These are phyloP conservation scores for Ophiostoma pallidulum DNA, from an alignment of 2,329 filamentous ascomycete genomes.

Conservation along the genomic window DNA sequence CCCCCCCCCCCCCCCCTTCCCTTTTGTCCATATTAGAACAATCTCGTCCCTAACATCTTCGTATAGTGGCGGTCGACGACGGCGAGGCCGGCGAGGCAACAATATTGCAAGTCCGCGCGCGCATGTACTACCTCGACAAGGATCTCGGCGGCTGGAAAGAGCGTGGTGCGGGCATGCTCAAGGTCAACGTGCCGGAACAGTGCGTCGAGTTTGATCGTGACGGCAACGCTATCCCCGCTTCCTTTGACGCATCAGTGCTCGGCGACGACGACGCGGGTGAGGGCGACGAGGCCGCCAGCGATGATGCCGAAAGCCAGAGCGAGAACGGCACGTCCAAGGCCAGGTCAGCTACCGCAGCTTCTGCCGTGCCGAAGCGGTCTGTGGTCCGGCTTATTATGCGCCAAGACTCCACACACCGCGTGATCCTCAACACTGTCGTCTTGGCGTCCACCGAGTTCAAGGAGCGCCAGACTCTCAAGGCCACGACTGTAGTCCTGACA, in stretches of 20 bases:
- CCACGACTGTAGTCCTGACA: slow-evolving; percentile 57
- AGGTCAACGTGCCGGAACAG: slow-evolving; percentile 63
- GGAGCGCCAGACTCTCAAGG: slow-evolving; percentile 63
- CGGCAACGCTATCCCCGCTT: slow-evolving; percentile 17
- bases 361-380: slow-evolving; percentile 30
- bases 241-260: slow-evolving; percentile 18
- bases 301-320: slow-evolving; percentile 22
- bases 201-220: slow-evolving; percentile 45
- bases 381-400: slow-evolving; percentile 75
- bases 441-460: slow-evolving; percentile 72
- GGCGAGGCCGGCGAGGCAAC: slow-evolving; percentile 79
- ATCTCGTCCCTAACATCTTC: slow-evolving; percentile 20
- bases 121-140: slow-evolving; percentile 72
- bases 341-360: not conserved
- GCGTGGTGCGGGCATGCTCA: slow-evolving; percentile 72
- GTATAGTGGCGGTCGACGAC: slow-evolving; percentile 65
- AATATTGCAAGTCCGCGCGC: slow-evolving; percentile 51
- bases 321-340: slow-evolving; percentile 11
- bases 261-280: slow-evolving; percentile 19
- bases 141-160: slow-evolving; percentile 74
- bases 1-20: not conserved
- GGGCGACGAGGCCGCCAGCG: slow-evolving; percentile 17
- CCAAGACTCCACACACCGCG: slow-evolving; percentile 77
- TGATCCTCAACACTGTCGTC: slow-evolving; percentile 78
- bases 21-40: not conserved